Conservation (phyloP, 2,329 filamentous ascomycete genomes). For the Phyllosticta citrichinensis region DNA sequence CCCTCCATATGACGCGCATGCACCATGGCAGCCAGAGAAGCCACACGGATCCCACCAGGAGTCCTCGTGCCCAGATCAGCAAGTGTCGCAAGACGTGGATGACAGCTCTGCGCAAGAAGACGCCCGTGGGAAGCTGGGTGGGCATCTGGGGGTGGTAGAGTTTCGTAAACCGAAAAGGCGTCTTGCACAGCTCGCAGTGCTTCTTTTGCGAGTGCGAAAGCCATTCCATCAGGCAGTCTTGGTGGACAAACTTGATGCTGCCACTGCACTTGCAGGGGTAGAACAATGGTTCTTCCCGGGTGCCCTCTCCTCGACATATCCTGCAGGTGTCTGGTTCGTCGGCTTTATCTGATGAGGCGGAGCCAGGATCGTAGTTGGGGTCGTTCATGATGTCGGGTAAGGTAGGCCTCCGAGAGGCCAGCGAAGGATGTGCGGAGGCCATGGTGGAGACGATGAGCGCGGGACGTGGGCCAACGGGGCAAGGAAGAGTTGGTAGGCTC, state of each 20-base stretch:
- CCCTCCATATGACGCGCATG: slow-evolving; percentile 86
- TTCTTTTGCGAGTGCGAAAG: slow-evolving; percentile 98
- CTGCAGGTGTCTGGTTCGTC: slow-evolving; percentile 77
- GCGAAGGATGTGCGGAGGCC: background rate
- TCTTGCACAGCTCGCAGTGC: slow-evolving; percentile 98
- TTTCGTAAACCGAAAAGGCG: slow-evolving; percentile 94
- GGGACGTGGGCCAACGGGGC: background rate
- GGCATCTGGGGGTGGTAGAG: slow-evolving; percentile 95
- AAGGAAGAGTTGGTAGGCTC: background rate
- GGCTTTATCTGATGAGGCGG: slow-evolving; percentile 17
- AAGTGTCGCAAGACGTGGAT: slow-evolving; percentile 63
- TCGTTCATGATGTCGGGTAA: slow-evolving; percentile 47
- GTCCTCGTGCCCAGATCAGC: slow-evolving; percentile 66
- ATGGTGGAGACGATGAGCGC: background rate
- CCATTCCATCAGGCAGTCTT: slow-evolving; percentile 98
- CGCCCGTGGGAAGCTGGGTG: slow-evolving; percentile 61
- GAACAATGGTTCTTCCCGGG: slow-evolving; percentile 75
- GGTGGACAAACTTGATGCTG: slow-evolving; percentile 97
- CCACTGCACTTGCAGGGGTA: slow-evolving; percentile 98
- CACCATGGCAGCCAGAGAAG: slow-evolving; percentile 77
- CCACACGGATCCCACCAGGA: slow-evolving; percentile 80
- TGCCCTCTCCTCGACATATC: slow-evolving; percentile 88
- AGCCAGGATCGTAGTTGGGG: slow-evolving; percentile 38
- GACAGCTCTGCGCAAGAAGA: slow-evolving; percentile 71
- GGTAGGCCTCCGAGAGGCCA: background rate